Evolutionary conservation across 441 rosid species (phyloP), one percentile per base, ranked within the genome.

Genomic region (Dalechampia spathulata): DNA sequence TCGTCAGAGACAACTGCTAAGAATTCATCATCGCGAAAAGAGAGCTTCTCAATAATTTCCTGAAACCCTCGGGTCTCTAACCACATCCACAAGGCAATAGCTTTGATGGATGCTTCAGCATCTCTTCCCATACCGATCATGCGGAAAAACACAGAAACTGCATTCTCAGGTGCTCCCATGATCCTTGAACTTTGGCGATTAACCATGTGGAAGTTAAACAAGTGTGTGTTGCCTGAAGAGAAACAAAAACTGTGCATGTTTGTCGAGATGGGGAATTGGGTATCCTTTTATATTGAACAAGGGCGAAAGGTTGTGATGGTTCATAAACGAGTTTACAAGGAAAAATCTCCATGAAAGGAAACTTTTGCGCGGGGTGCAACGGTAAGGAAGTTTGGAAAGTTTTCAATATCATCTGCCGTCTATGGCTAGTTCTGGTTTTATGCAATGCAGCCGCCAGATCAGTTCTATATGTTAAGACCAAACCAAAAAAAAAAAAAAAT

Each of bases 51-150:
- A 19, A 47, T 38, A 16, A 66, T 60, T 3, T 22, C 43, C 17
- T n/a, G 22, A 32, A 48, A 38, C 2, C 60, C 64, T 9, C 16
- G 55, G 15, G 52, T 16, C 23, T 66, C 57, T 6, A 66, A 52
- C 65, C 70, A 66, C 7, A 60, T 23, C 70, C 70, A 66, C 7
- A 66, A 28, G 23, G 65, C 55, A 13, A 59, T 53, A 15, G 41
- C 51, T 49, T 54, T 66, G 13, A 53, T 23, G 22, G 38, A 32
- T 4, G n/a, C 27, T 32, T 23, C 70, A 41, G 5, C 21, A 7
- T 8, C 46, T n/a, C 22, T 53, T 54, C 60, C 61, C 36, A 25
- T 11, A 14, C 13, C 11, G 1, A 34, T 54, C 56, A 66, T 13
- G 14, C 52, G 60, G 15, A 15, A 6, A 13, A 60, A 30, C 13